Conservation (phyloP, 2,329 filamentous ascomycete species). For the Didymella exigua region DNA sequence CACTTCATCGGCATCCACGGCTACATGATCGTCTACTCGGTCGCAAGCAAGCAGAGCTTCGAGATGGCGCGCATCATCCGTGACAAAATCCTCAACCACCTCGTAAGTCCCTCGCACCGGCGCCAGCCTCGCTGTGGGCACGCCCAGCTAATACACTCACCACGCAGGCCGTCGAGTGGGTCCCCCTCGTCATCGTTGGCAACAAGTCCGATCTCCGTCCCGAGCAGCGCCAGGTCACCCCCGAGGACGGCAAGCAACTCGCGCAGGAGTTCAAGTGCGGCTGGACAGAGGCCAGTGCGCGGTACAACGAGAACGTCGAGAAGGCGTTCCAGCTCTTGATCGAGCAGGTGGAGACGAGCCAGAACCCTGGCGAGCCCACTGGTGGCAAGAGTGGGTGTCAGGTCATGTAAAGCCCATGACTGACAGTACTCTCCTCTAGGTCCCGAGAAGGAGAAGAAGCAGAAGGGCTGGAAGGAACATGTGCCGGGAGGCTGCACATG, state of each 20-base stretch:
- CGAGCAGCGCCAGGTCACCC: constrained; percentile 87
- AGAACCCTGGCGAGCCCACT: constrained; percentile 84
- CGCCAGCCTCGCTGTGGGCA: not conserved
- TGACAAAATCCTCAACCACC: constrained; percentile 95
- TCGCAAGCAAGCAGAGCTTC: constrained; percentile 89
- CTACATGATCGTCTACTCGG: constrained; percentile 98
- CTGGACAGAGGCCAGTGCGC: constrained; percentile 92
- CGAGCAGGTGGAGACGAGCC: constrained; percentile 89
- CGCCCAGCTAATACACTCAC: not conserved
- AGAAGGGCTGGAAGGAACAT: constrained; percentile 8
- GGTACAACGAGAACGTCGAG: constrained; percentile 91
- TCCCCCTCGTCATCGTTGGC: constrained; percentile 91
- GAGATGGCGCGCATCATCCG: constrained; percentile 97
- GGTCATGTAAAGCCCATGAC: constrained; percentile 71
- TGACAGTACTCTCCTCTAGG: constrained; percentile 17
- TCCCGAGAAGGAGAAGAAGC: not conserved
- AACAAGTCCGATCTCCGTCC: constrained; percentile 95
- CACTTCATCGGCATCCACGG: constrained; percentile 99
- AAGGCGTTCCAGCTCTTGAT: constrained; percentile 95
- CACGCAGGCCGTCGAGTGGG: constrained; percentile 81
- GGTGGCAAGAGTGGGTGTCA: constrained; percentile 72
- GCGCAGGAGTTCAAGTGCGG: constrained; percentile 88
- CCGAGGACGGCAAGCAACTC: constrained; percentile 83
- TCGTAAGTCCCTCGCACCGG: constrained; percentile 63
- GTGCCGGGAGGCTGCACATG: not conserved